phyloP scores from a whole-genome alignment of 1,284 basidiomycete genomes.

The Ustilago hordei region DNA sequence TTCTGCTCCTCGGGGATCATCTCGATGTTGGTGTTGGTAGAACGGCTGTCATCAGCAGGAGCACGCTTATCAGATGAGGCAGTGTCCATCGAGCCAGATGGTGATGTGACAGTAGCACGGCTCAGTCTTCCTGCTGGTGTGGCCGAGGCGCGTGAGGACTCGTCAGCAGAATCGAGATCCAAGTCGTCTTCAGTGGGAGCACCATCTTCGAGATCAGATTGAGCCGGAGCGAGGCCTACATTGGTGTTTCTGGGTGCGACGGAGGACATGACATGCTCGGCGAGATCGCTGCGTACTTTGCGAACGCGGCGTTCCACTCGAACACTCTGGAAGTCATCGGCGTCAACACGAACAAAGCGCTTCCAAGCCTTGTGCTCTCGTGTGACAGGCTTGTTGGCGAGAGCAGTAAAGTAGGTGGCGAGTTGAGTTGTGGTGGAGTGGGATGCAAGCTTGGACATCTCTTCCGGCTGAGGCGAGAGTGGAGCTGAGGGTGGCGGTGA shows the following conservation, averaged over 20 bases:
- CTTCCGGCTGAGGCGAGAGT: conserved; percentile 30
- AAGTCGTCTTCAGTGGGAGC: conserved; percentile 55
- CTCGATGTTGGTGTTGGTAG: conserved; percentile 52
- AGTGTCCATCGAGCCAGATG: conserved; percentile 38
- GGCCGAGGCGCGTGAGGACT: conserved; percentile 33
- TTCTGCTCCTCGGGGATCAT: conserved; percentile 58
- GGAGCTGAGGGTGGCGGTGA: conserved; percentile 48
- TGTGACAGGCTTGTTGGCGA: conserved; percentile 78
- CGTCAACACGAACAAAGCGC: conserved; percentile 84
- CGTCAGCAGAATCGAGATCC: conserved; percentile 51
- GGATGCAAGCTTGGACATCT: conserved; percentile 21
- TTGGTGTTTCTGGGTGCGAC: conserved; percentile 61
- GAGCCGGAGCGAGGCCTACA: conserved; percentile 51
- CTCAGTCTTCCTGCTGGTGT: conserved; percentile 30
- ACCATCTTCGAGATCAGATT: conserved; percentile 57
- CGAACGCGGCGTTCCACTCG: conserved; percentile 87
- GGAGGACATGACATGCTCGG: conserved; percentile 49
- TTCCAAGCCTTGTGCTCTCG: conserved; percentile 81
- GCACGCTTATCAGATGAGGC: conserved; percentile 28
- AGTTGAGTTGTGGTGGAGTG: conserved; percentile 70
- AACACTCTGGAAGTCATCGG: conserved; percentile 85
- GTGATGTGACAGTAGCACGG: conserved; percentile 30
- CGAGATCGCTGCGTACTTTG: conserved; percentile 79
- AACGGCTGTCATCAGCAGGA: conserved; percentile 40
- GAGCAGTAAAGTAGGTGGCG: conserved; percentile 80